phyloP scores from a whole-genome alignment of 202 grass and related monocot genomes.

The Carex arenaria region DNA sequence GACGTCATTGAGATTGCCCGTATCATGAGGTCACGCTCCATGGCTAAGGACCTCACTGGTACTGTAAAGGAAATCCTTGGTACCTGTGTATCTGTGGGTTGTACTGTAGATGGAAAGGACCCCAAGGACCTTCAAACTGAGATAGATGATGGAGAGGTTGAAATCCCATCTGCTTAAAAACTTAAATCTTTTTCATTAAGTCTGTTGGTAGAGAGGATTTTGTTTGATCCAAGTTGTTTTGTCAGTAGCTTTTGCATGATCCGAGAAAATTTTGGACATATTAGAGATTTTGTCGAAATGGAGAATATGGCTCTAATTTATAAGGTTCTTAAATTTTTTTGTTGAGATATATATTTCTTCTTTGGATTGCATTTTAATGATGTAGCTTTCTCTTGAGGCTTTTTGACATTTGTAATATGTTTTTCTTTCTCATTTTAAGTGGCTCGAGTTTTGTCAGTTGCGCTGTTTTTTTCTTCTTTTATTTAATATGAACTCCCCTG shows the following conservation, averaged over 20 bases:
- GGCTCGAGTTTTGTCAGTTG: neutral
- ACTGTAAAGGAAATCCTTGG: constrained; percentile 81
- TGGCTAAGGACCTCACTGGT: constrained; percentile 78
- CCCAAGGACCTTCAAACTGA: constrained; percentile 79
- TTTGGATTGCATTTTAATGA: neutral
- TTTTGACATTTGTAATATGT: neutral
- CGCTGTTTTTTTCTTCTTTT: neutral
- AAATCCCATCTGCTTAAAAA: constrained; percentile 51
- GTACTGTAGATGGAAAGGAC: constrained; percentile 39
- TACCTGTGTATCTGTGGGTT: constrained; percentile 78
- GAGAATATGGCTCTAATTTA: neutral
- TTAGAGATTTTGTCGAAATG: neutral
- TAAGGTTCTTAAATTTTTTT: neutral
- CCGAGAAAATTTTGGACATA: neutral
- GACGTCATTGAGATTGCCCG: constrained; percentile 72
- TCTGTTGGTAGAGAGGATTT: neutral
- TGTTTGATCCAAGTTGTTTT: neutral
- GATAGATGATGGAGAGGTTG: constrained; percentile 65
- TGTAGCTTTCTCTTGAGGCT: neutral
- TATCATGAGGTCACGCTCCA: constrained; percentile 57
- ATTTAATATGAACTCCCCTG: neutral
- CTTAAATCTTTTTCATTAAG: neutral
- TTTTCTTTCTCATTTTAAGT: neutral
- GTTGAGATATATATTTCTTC: neutral
- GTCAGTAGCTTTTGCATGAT: neutral